phyloP scores from a whole-genome alignment of 306 rosid genomes.

The Echinosophora koreensis region DNA sequence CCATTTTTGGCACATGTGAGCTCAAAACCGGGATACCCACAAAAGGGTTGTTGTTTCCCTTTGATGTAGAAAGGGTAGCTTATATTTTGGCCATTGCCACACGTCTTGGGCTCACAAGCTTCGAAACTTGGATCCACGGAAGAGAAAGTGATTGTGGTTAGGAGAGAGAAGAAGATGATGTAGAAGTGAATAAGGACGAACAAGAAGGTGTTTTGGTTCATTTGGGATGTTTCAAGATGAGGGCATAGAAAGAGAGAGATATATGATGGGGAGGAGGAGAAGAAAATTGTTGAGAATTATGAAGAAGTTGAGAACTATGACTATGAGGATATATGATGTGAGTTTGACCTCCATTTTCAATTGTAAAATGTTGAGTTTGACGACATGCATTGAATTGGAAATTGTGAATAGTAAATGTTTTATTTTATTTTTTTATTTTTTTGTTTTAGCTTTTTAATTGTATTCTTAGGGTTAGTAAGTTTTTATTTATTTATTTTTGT shows the following conservation, averaged over 20 bases:
- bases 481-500: too few relatives aligned
- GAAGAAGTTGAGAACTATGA: background rate
- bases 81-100: constrained; percentile 47
- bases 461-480: too few relatives aligned
- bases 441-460: too few relatives aligned
- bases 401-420: too few relatives aligned
- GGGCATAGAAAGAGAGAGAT: background rate
- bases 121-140: constrained; percentile 38
- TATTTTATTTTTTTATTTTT: too few relatives aligned
- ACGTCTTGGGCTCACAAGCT: constrained; percentile 43
- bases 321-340: background rate
- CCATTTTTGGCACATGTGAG: constrained; percentile 43
- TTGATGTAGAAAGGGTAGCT: constrained; percentile 53
- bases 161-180: background rate
- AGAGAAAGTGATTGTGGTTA: background rate
- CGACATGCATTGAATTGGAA: too few relatives aligned
- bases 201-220: constrained; percentile 39
- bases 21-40: constrained; percentile 56
- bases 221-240: constrained; percentile 5
- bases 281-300: background rate
- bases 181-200: background rate
- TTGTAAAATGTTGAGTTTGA: too few relatives aligned
- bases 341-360: background rate
- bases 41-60: constrained; percentile 19
- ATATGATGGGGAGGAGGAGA: background rate